These are phyloP conservation scores for Ogataea paraovalis DNA, from an alignment of 805 yeast genomes.

Conservation along the genomic window DNA sequence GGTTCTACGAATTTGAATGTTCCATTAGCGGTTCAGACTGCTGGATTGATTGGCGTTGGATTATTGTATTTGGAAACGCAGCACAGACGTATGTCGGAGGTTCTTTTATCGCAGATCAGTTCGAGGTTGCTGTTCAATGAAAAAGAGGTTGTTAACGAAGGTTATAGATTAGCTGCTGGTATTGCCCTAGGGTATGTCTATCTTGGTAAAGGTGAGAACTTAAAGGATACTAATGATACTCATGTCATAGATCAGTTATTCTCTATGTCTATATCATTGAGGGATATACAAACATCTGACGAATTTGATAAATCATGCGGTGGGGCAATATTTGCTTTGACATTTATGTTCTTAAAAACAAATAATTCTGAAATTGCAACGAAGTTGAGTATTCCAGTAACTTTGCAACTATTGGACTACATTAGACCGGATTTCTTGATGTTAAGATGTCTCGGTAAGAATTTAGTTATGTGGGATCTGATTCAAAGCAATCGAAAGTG, in stretches of 20 bases:
- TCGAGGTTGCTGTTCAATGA: slow-evolving; percentile 53
- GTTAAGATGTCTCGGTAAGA: slow-evolving; percentile 57
- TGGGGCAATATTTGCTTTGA: slow-evolving; percentile 76
- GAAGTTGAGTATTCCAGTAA: slow-evolving; percentile 57
- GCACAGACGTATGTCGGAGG: slow-evolving; percentile 82
- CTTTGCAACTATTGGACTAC: slow-evolving; percentile 58
- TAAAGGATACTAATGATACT: slow-evolving; percentile 49
- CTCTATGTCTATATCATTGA: slow-evolving; percentile 52
- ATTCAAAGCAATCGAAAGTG: slow-evolving; percentile 49
- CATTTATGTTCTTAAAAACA: slow-evolving; percentile 69
- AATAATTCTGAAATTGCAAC: slow-evolving; percentile 55
- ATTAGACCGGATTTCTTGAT: slow-evolving; percentile 75
- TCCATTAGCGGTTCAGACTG: slow-evolving; percentile 77
- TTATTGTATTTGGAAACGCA: slow-evolving; percentile 71
- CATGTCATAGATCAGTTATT: slow-evolving; percentile 59
- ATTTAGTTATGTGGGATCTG: slow-evolving; percentile 68
- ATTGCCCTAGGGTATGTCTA: slow-evolving; percentile 82
- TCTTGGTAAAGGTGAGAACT: slow-evolving; percentile 66
- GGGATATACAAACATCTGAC: slow-evolving; percentile 57
- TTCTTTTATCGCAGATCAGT: slow-evolving; percentile 65
- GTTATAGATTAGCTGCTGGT: slow-evolving; percentile 85
- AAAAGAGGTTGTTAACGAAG: slow-evolving; percentile 59
- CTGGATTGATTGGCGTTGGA: slow-evolving; percentile 90
- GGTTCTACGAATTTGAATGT: slow-evolving; percentile 92
- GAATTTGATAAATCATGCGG: slow-evolving; percentile 59